phyloP scores from a whole-genome alignment of 2,329 filamentous ascomycete species.

The Alternaria longipes region DNA sequence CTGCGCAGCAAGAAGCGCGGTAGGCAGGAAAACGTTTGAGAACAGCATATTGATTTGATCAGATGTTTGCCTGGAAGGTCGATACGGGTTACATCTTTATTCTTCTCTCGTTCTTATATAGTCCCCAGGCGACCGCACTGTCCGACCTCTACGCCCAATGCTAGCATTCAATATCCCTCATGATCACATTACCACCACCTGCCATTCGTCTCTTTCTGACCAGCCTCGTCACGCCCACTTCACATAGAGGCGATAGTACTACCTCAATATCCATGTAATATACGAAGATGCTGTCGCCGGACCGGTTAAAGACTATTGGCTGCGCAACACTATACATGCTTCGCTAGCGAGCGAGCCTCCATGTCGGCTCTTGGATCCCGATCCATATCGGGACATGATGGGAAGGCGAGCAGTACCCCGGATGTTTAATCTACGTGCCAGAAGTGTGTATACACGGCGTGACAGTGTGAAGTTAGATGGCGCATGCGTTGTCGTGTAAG shows the following conservation, averaged over 20 bases:
- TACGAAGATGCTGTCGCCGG: constrained; percentile 29
- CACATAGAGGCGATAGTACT: constrained; percentile 35
- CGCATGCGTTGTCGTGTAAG: constrained; percentile 2
- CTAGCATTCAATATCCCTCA: constrained; percentile 18
- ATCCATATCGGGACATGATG: constrained; percentile 22
- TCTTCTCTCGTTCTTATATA: constrained; percentile 27
- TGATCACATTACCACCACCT: constrained; percentile 19
- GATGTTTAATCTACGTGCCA: constrained; percentile 32
- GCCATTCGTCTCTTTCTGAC: constrained; percentile 13
- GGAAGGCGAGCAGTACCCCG: constrained; percentile 29
- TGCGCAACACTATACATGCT: constrained; percentile 25
- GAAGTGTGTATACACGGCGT: constrained; percentile 26
- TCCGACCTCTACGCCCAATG: not conserved
- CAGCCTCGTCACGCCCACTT: constrained; percentile 17
- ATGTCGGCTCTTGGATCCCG: constrained; percentile 40
- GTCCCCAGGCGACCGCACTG: not conserved
- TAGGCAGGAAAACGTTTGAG: constrained; percentile 46
- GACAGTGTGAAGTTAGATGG: constrained; percentile 15
- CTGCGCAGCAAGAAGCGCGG: constrained; percentile 41
- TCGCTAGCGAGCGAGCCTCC: constrained; percentile 21
- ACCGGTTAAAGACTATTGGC: constrained; percentile 36
- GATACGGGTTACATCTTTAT: not conserved
- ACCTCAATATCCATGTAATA: constrained; percentile 34
- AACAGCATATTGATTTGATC: constrained; percentile 45
- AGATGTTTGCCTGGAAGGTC: constrained; percentile 3